A percentile compares a stretch with the other conserved stretches of the same genome.
These are phyloP conservation scores for Boletus huronensis DNA, from an alignment of 768 basidiomycete species.

Conservation along the genomic window DNA sequence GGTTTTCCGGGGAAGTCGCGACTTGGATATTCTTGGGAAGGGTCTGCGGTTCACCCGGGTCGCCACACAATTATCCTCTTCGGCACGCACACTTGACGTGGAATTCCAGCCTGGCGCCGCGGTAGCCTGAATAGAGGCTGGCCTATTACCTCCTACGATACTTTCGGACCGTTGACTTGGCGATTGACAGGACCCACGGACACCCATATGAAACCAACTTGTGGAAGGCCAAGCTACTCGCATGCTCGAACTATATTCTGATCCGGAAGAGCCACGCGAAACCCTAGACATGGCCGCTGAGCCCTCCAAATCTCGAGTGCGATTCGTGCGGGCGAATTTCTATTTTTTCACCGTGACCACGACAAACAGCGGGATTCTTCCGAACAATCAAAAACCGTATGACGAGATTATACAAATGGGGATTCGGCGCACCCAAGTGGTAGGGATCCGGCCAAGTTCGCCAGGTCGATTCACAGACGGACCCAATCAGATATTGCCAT, in stretches of 20 bases:
- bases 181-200: conserved; percentile 25
- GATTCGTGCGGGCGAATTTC: conserved; percentile 19
- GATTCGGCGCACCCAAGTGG: conserved; percentile 19
- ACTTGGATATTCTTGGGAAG: conserved; percentile 9
- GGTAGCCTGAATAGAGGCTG: conserved; percentile 15
- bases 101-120: conserved; percentile 11
- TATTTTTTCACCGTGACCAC: conserved; percentile 17
- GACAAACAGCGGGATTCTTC: conserved; percentile 22
- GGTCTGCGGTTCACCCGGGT: conserved; percentile 6
- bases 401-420: conserved; percentile 26
- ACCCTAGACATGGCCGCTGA: conserved; percentile 17
- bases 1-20: conserved; percentile 10
- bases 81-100: conserved; percentile 21
- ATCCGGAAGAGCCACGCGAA: conserved; percentile 25
- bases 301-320: conserved; percentile 26
- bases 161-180: conserved; percentile 24
- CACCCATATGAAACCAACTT: conserved; percentile 15
- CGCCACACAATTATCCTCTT: conserved; percentile 14
- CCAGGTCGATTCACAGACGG: conserved; percentile 20
- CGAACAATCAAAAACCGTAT: conserved; percentile 13
- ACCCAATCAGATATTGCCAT: conserved; percentile 20
- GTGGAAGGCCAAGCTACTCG: conserved; percentile 1
- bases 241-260: conserved; percentile 11
- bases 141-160: conserved; percentile 17
- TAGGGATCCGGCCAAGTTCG: conserved; percentile 16